phyloP scores from a whole-genome alignment of 139 green algal species.

The Limnomonas spitsbergensis region DNA sequence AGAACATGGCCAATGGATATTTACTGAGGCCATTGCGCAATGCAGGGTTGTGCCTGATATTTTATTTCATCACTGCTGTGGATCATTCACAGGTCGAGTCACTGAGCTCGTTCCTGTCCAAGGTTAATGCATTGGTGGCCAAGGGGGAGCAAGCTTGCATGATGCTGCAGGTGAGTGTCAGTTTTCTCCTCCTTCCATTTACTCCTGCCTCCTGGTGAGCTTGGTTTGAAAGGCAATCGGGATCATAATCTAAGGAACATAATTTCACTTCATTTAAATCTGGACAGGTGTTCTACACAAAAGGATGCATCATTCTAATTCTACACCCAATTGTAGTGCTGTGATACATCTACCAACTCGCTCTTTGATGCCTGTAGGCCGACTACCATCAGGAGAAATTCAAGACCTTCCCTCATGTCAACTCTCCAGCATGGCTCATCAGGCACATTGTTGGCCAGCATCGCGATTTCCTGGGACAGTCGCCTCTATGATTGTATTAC shows the following conservation, averaged over 20 bases:
- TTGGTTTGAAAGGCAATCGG: not conserved
- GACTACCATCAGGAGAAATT: slow-evolving; percentile 31
- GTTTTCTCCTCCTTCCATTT: not conserved
- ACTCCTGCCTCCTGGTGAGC: not conserved
- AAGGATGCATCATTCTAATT: too few species aligned
- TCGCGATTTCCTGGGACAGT: too few species aligned
- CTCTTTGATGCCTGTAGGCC: slow-evolving; percentile 12
- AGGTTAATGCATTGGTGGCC: slow-evolving; percentile 2
- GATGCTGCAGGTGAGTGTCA: slow-evolving; percentile 20
- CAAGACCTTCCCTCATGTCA: slow-evolving; percentile 32
- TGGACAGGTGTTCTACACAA: too few species aligned
- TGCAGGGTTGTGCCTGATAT: not conserved
- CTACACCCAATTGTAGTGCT: not conserved
- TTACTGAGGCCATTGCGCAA: not conserved
- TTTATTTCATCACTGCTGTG: not conserved
- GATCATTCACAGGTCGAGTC: slow-evolving; percentile 15
- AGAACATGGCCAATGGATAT: not conserved
- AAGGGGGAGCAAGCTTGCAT: slow-evolving; percentile 17
- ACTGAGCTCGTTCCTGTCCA: slow-evolving; percentile 9
- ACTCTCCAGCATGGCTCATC: slow-evolving; percentile 34
- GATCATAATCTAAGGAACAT: not conserved
- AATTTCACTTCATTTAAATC: too few species aligned
- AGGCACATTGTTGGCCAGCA: slow-evolving; percentile 16
- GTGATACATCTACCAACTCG: not conserved
- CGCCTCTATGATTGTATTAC: too few species aligned